Conservation (phyloP, 192 early-diverging fungal genomes). For the Gonapodya prolifera region DNA sequence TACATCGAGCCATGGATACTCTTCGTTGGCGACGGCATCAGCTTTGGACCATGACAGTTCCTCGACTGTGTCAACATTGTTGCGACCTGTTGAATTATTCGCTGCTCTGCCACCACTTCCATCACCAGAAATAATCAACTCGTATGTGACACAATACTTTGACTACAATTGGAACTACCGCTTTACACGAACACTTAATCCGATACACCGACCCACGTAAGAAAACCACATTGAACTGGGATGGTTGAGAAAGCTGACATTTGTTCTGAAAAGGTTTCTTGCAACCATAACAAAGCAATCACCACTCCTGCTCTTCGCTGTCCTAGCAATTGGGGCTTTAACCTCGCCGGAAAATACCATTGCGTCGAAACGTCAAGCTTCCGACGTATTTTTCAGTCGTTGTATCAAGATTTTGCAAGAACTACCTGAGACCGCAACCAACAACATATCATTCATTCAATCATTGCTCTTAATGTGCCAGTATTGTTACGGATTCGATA, state of each 20-base stretch:
- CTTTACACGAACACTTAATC: background rate
- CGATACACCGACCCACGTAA: background rate
- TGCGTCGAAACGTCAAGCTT: background rate
- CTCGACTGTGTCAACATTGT: too few relatives aligned
- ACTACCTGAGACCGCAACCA: background rate
- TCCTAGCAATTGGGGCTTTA: background rate
- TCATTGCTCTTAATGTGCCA: background rate
- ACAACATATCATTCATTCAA: background rate
- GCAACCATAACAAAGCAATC: background rate
- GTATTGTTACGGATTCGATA: background rate
- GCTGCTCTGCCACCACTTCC: background rate
- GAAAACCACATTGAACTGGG: background rate
- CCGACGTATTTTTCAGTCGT: background rate
- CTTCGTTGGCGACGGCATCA: background rate
- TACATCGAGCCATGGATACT: background rate
- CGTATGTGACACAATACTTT: background rate
- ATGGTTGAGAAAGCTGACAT: background rate
- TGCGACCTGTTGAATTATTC: background rate
- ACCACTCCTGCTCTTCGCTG: background rate
- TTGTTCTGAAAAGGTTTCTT: background rate
- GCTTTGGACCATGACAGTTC: background rate
- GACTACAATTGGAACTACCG: background rate
- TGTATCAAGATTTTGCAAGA: background rate
- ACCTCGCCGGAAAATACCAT: background rate
- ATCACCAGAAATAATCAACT: background rate